Evolutionary conservation across 2,329 filamentous ascomycete species (phyloP), one percentile per base, ranked within the genome.

Genomic region (Pleoardoris graminearum): DNA sequence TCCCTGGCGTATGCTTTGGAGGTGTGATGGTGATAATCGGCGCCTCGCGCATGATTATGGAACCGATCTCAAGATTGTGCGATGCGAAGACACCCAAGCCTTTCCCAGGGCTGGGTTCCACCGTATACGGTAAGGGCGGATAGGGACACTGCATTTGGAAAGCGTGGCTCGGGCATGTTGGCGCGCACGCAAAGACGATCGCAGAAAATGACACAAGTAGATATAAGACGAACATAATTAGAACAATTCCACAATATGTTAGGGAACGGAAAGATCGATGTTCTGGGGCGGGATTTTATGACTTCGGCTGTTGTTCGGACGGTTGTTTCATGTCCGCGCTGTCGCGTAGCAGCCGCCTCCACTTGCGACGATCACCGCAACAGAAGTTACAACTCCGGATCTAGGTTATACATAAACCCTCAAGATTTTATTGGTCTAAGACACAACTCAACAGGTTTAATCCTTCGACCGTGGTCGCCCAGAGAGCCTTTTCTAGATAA

Each of bases 21-120:
- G 63, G 68, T 6, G 47, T 43, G 19, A 73, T 70, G 1, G 57
- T 66, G 7, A 79, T 59, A 22, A 75, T 59, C 1, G 76, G 75
- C 3, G 62, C 50, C 59, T 79, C 77, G 27, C 66, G 66, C 53
- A 79, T 68, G 38, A 79, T 68, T 22, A 70, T 65, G 4, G 72
- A 71, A 27, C 76, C 75, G 10, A 62, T 52, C 11, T 69, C 63
- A 11, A 79, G 71, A 21, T 53, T 51, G 10, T 57, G 59, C 1
- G 61, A 58, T 4, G 76, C 75, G 47, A 78, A 76, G 7, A 76
- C 67, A 27, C 77, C 77, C 14, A 78, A 60, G 2, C 77, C 77
- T 61, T 75, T 77, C 10, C 72, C 69, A 0, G 65, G 60, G 19
- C 71, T 71, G 1, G 59, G 58, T 5, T 51, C 44, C 38, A 77